Base-by-base conservation (phyloP, 768 basidiomycete species). In the Coprinellus micaceus region DNA sequence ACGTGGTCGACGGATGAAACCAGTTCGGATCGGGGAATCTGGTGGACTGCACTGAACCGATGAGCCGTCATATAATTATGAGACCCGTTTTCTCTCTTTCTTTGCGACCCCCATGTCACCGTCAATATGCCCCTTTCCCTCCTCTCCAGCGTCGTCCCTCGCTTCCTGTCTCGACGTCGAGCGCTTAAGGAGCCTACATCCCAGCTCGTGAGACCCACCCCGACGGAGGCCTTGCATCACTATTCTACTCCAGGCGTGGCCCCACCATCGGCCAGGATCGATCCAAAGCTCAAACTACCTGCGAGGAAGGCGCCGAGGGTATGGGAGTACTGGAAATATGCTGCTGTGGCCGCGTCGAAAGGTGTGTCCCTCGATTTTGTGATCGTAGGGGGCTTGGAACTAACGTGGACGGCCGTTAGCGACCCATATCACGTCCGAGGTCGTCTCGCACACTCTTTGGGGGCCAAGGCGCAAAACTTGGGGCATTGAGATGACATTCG, bases 401-500 rank as follows among this genome's bases (percentile, higher is more conserved):
- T n/a, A n/a, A n/a, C n/a, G n/a, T n/a, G n/a, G n/a, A n/a, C n/a
- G n/a, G n/a, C n/a, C n/a, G n/a, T n/a, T n/a, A 79, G 76, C 75
- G 30, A 79, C 76, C 43, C 76, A 77, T 58, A 62, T 82, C 41
- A 83, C 85, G 3, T 73, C 78, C 12, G 94, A 91, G 52, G 78
- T 97, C 24, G 69, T 96, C 46, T 76, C 80, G 6, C 89, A 97
- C 67, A 83, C 87, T 59, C 73, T 98, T 39, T 88, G 84, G 76
- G 96, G 96, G 2, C 94, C 96, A 0, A 85, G 88, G 41, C 85
- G 85, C 66, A 89, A 89, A 66, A 86, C 88, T 5, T 99, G 96
- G 96, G 93, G 94, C 0, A 85, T 94, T 52, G 89, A 91, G 72
- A 92, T 98, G 90, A 95, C 95, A 2, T 79, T 96, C 28, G 81